Evolutionary conservation across 2,329 filamentous ascomycete species (phyloP), one percentile per base, ranked within the genome.

Genomic region (Stemphylium lycopersici): DNA sequence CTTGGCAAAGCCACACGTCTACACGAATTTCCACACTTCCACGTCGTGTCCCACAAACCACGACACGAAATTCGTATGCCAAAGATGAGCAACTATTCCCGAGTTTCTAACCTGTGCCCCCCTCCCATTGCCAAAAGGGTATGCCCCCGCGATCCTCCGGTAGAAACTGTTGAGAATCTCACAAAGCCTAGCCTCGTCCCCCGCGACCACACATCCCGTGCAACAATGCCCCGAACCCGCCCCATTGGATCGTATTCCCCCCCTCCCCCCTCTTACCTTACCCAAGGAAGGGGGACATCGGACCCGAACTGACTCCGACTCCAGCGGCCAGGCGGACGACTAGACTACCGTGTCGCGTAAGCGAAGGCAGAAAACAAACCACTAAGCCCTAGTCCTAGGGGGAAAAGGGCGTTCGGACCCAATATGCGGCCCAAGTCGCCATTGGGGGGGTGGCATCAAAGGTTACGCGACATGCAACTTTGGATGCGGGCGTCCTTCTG

Each of bases 261-360:
- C 26, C 2, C 26, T 20, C 6, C 26, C 2, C 26, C 4, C 20
- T 20, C 20, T 20, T 20, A 20, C 20, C 4, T 20, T 20, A 20
- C 20, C 24, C 24, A 26, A 29, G 11, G 26, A 6, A 5, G n/a
- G 15, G 15, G 31, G 16, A 44, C 22, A 32, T 44, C 49, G 42
- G 49, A 16, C 24, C 41, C 49, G 36, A 52, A 20, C 18, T 22
- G n/a, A 31, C 29, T 20, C 49, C 42, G 49, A 34, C 22, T 18
- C 29, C 31, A 29, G 22, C 13, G 22, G 33, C 33, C 42, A 22
- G 31, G 40, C 13, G 22, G 33, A 24, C 42, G 32, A 38, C 48
- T 31, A 41, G 22, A 15, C 36, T 37, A 12, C 33, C 41, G 24
- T 26, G 24, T 41, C 44, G 11, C 50, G 44, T 48, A 40, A 48